Base-by-base conservation (phyloP, 2,329 filamentous ascomycete species). In the Tolypocladium inflatum region DNA sequence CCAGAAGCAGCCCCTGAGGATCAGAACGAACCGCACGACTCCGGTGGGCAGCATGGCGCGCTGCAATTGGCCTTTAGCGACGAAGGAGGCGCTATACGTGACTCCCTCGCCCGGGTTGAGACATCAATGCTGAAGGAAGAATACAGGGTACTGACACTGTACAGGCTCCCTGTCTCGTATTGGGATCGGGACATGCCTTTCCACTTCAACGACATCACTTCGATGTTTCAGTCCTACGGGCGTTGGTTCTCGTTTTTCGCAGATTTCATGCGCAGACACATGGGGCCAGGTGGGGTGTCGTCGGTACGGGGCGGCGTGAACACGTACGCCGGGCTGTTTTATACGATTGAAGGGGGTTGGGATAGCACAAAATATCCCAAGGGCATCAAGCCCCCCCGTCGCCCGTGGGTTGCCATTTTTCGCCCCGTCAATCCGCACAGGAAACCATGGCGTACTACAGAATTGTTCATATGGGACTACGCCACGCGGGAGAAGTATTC, bases 391-490 rank as follows among this genome's bases (percentile, higher is more conserved):
- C 65, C 62, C 10, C 58, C 61, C 38, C 73, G 76, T 11, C 74
- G 77, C 51, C 78, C 82, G 0, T 85, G 81, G 81, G 61, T 84
- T 39, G 78, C 71, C 0, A 63, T 81, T 17, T 75, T 76, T 58
- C 75, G 82, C 13, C 75, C 78, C 0, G 63, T 69, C 5, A 68
- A 77, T n/a, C 68, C 73, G 1, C 71, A 77, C 57, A 17, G 10
- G 1, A 65, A 57, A 26, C 62, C 66, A 1, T 76, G 70, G 65
- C 61, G 2, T 0, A 55, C 56, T 2, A 72, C 73, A 2, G 81
- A 85, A 62, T 63, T 85, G 15, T 69, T 85, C 7, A 80, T 85
- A 43, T 84, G 81, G 81, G 82, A 85, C 60, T 58, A 70, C 2
- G 62, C 66, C 1, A 69, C 71, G 9, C 62, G 59, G 1, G 61